Conservation (phyloP, 805 yeast species). For the Nakazawaea laoshanensis region DNA sequence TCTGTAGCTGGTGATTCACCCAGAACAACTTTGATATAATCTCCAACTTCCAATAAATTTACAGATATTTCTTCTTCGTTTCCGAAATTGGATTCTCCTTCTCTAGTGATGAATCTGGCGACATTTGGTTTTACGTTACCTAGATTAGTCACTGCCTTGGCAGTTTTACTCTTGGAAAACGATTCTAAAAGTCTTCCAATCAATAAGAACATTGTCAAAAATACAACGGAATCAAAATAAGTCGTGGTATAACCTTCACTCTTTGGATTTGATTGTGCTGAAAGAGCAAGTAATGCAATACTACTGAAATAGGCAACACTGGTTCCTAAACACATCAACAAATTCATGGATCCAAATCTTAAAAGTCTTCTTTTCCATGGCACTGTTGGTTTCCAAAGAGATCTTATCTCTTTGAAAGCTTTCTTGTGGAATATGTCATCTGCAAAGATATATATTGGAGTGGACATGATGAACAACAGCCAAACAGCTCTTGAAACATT, state of each 20-base stretch:
- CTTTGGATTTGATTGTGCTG: conserved; percentile 23
- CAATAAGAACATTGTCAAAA: conserved; percentile 60
- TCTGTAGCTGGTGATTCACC: conserved; percentile 59
- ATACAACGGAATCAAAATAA: conserved; percentile 74
- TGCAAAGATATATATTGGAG: conserved; percentile 69
- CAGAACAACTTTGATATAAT: conserved; percentile 35
- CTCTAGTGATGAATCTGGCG: conserved; percentile 39
- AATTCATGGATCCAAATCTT: conserved; percentile 71
- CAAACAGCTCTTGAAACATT: conserved; percentile 54
- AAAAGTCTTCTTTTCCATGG: conserved; percentile 49
- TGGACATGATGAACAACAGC: conserved; percentile 55
- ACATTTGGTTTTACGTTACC: conserved; percentile 39
- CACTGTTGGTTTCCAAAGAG: conserved; percentile 49
- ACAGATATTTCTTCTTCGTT: conserved; percentile 29
- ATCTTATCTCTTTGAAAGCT: conserved; percentile 49
- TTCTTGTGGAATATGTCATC: conserved; percentile 67
- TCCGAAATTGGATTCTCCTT: conserved; percentile 13
- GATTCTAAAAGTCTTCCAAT: conserved; percentile 66
- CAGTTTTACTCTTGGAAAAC: conserved; percentile 57
- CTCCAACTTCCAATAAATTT: conserved; percentile 43
- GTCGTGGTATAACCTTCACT: conserved; percentile 46
- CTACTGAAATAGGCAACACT: conserved; percentile 65
- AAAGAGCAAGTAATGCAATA: conserved; percentile 42
- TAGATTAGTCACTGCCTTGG: conserved; percentile 51
- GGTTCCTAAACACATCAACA: conserved; percentile 67